Conservation (phyloP, 73 alveolate species). For the Stentor coeruleus region DNA sequence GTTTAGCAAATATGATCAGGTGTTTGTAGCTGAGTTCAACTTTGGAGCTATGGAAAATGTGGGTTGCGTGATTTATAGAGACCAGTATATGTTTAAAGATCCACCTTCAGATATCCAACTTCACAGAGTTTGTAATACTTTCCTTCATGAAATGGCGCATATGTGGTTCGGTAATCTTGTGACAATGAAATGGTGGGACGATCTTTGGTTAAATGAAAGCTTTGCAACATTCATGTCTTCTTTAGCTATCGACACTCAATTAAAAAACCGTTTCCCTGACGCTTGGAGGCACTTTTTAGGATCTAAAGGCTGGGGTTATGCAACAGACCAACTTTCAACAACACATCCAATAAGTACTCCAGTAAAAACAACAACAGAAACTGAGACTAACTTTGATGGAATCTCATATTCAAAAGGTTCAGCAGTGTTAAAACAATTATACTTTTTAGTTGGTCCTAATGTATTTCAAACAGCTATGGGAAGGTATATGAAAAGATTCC, state of each 20-base stretch:
- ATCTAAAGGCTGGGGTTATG: constrained; percentile 80
- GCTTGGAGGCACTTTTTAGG: constrained; percentile 72
- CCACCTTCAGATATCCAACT: constrained; percentile 46
- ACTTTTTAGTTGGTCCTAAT: constrained; percentile 76
- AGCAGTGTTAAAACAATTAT: constrained; percentile 77
- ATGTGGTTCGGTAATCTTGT: constrained; percentile 99
- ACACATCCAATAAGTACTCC: constrained; percentile 93
- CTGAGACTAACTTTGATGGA: constrained; percentile 88
- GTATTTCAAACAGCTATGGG: constrained; percentile 73
- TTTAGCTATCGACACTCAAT: not conserved
- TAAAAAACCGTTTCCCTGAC: not conserved
- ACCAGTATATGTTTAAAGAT: constrained; percentile 79
- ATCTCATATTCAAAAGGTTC: constrained; percentile 94
- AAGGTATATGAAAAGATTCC: constrained; percentile 67
- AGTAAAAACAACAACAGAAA: constrained; percentile 78
- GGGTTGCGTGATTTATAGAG: constrained; percentile 95
- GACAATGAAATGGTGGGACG: constrained; percentile 99
- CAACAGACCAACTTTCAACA: constrained; percentile 82
- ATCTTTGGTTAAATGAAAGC: constrained; percentile 96
- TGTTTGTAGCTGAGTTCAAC: constrained; percentile 93
- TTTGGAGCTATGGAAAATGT: constrained; percentile 99
- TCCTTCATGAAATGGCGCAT: constrained; percentile 97
- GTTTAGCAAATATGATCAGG: constrained; percentile 90
- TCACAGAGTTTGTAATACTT: constrained; percentile 59
- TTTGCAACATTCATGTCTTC: constrained; percentile 65